Conservation (phyloP, 305 asterid genomes). For the Petunia hybrid region DNA sequence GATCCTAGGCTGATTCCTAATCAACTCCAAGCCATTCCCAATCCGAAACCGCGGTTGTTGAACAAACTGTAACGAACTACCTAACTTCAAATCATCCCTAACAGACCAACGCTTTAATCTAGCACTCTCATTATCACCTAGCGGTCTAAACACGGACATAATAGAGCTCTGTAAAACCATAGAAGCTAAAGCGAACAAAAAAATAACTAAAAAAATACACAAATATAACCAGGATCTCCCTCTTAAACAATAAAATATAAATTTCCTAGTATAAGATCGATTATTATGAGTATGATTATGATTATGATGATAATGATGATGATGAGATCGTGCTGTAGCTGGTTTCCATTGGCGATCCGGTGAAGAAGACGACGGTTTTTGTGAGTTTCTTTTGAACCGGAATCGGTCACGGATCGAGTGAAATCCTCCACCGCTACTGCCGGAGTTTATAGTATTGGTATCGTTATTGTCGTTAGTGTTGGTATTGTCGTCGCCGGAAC, state of each 20-base stretch:
- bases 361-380: slow-evolving; percentile 36
- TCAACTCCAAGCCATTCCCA: slow-evolving; percentile 62
- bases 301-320: slow-evolving; percentile 46
- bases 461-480: slow-evolving; percentile 52
- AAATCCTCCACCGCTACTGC: slow-evolving; percentile 36
- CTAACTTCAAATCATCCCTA: slow-evolving; percentile 73
- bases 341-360: slow-evolving; percentile 57
- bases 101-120: slow-evolving; percentile 74
- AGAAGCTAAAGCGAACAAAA: slow-evolving; percentile 71
- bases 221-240: slow-evolving; percentile 74
- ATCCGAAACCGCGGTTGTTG: slow-evolving; percentile 51
- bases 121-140: slow-evolving; percentile 60
- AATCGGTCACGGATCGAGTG: slow-evolving; percentile 94
- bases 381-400: slow-evolving; percentile 79
- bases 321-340: slow-evolving; percentile 65
- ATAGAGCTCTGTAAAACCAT: slow-evolving; percentile 89
- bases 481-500: slow-evolving; percentile 56
- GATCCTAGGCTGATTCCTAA: slow-evolving; percentile 69
- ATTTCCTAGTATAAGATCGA: slow-evolving; percentile 53
- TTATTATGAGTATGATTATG: neutral
- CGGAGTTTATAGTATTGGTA: slow-evolving; percentile 43
- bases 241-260: slow-evolving; percentile 45
- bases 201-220: slow-evolving; percentile 63
- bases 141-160: slow-evolving; percentile 64
- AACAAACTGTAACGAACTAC: slow-evolving; percentile 77